A percentile compares a stretch with the other conserved stretches of the same genome.
These are phyloP conservation scores for Pichia sp. DNA, from an alignment of 1,139 yeast species.

Conservation along the genomic window DNA sequence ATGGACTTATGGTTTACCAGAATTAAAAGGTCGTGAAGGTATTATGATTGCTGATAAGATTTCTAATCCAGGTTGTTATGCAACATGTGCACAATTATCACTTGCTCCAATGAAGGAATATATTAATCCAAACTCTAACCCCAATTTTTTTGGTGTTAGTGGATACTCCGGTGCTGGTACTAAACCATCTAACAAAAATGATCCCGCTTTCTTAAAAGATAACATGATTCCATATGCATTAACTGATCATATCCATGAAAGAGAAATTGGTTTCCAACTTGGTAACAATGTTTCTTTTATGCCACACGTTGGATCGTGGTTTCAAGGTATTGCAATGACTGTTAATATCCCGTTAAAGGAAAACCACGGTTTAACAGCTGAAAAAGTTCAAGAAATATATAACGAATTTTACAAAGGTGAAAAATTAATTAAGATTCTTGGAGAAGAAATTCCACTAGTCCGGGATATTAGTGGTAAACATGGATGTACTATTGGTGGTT, in stretches of 20 bases:
- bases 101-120: slow-evolving; percentile 74
- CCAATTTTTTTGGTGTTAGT: slow-evolving; percentile 88
- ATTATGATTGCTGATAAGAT: slow-evolving; percentile 77
- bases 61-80: slow-evolving; percentile 97
- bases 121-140: slow-evolving; percentile 46
- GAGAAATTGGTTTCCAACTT: slow-evolving; percentile 77
- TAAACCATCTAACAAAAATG: slow-evolving; percentile 95
- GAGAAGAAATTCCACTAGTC: slow-evolving; percentile 90
- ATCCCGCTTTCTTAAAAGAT: slow-evolving; percentile 61
- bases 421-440: slow-evolving; percentile 72
- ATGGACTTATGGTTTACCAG: slow-evolving; percentile 95
- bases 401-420: slow-evolving; percentile 88
- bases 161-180: slow-evolving; percentile 99
- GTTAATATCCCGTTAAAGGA: slow-evolving; percentile 80
- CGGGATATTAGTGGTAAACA: slow-evolving; percentile 89
- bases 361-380: slow-evolving; percentile 52
- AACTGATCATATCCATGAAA: slow-evolving; percentile 95
- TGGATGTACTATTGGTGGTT: slow-evolving; percentile 92
- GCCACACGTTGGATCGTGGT: slow-evolving; percentile 99
- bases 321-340: slow-evolving; percentile 94
- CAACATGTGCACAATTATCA: slow-evolving; percentile 94
- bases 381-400: slow-evolving; percentile 79
- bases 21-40: slow-evolving; percentile 55
- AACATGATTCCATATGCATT: slow-evolving; percentile 92
- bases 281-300: slow-evolving; percentile 79